These are phyloP conservation scores for Barnettozyma wickerhamii DNA, from an alignment of 805 yeast genomes.

Conservation along the genomic window DNA sequence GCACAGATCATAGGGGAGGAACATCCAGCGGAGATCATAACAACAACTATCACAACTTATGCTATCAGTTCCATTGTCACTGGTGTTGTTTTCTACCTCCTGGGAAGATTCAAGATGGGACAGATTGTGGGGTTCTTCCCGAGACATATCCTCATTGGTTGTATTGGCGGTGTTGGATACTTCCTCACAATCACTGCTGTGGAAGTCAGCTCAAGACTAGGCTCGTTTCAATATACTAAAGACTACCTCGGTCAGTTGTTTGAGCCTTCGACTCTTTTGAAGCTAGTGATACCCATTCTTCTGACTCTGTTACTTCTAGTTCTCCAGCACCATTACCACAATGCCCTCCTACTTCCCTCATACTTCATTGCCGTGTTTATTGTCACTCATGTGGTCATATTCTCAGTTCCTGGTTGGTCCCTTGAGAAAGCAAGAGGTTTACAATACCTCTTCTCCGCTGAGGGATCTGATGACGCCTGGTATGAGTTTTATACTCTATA, in stretches of 20 bases:
- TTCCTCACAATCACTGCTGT: conserved; percentile 85
- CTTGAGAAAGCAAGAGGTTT: conserved; percentile 54
- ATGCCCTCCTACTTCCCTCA: conserved; percentile 73
- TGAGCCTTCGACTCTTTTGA: conserved; percentile 13
- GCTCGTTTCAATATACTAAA: conserved; percentile 60
- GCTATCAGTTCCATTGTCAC: conserved; percentile 81
- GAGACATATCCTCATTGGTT: conserved; percentile 89
- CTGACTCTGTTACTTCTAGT: conserved; percentile 36
- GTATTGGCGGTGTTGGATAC: conserved; percentile 97
- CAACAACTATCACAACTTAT: conserved; percentile 87
- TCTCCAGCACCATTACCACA: conserved; percentile 54
- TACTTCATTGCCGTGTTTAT: conserved; percentile 70
- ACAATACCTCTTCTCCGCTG: conserved; percentile 77
- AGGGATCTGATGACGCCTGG: conserved; percentile 74
- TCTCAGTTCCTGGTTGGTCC: conserved; percentile 59
- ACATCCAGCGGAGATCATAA: conserved; percentile 49
- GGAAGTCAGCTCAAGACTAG: conserved; percentile 80
- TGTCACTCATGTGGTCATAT: conserved; percentile 66
- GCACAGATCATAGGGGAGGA: conserved; percentile 48
- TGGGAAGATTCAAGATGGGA: conserved; percentile 81
- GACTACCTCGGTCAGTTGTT: conserved; percentile 48
- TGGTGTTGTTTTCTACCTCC: conserved; percentile 67
- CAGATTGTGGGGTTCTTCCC: conserved; percentile 92
- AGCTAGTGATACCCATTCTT: not conserved
- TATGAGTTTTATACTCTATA: conserved; percentile 74